These are phyloP conservation scores for Biancaea sappan DNA, from an alignment of 306 rosid genomes.

Conservation along the genomic window DNA sequence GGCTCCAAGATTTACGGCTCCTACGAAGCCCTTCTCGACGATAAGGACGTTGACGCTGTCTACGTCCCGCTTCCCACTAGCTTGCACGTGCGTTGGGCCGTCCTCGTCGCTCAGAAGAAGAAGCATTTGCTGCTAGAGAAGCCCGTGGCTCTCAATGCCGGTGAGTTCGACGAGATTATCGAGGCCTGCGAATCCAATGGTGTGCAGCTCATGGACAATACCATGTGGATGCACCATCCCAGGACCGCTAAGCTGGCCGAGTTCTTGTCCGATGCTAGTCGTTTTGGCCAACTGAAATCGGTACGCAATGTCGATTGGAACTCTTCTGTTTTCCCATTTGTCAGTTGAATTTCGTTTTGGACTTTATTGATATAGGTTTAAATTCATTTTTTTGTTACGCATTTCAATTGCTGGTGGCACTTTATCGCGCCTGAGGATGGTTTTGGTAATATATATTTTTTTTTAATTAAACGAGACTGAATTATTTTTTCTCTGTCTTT, in stretches of 20 bases:
- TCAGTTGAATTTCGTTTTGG: not conserved
- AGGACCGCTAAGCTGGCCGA: slow-evolving; percentile 66
- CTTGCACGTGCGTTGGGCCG: slow-evolving; percentile 81
- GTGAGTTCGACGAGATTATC: slow-evolving; percentile 59
- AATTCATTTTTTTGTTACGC: not conserved
- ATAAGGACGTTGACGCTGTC: slow-evolving; percentile 77
- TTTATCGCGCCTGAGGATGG: not conserved
- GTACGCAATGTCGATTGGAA: slow-evolving; percentile 31
- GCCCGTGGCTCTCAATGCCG: slow-evolving; percentile 72
- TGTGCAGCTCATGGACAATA: slow-evolving; percentile 95
- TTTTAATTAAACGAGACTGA: too few relatives aligned
- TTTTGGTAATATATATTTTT: not conserved
- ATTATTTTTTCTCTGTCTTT: too few relatives aligned
- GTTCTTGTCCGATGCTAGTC: slow-evolving; percentile 49
- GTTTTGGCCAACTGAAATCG: slow-evolving; percentile 74
- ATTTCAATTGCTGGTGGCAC: not conserved
- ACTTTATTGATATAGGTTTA: not conserved
- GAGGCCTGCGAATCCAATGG: slow-evolving; percentile 75
- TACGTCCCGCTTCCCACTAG: slow-evolving; percentile 85
- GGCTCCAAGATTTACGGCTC: slow-evolving; percentile 66
- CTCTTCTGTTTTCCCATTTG: not conserved
- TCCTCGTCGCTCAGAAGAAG: slow-evolving; percentile 69
- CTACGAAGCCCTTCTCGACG: slow-evolving; percentile 78
- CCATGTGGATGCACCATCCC: slow-evolving; percentile 96
- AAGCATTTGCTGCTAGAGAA: slow-evolving; percentile 90